Evolutionary conservation across 805 yeast species (phyloP), one percentile per base, ranked within the genome.

Genomic region (Candida arabinofermentans): DNA sequence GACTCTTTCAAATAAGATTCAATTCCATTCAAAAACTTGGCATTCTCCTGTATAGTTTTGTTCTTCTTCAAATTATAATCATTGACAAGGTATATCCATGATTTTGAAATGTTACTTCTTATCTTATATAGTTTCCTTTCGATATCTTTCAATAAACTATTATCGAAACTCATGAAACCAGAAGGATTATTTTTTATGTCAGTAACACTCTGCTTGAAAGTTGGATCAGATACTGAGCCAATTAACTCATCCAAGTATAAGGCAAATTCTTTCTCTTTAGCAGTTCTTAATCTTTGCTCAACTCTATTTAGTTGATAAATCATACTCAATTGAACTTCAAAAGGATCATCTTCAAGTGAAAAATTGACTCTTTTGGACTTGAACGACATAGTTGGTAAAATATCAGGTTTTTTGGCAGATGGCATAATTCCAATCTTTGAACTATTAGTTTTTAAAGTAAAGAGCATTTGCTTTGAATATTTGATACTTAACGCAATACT

Each of bases 11-110:
- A 36, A 3, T 46, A 48, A 13, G 67, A 61, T 7, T 67, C 45
- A 2, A 55, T 44, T 10, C 77, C 77, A 67, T 76, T 63, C 16
- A 76, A 41, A 41, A 61, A 73, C 4, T 61, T 51, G 39, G 66
- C 62, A 45, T 69, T 74, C 13, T 61, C 61, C 24, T 56, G 47
- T 16, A 74, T 64, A 4, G 72, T 66, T 26, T 66, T 66, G 3
- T 63, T 58, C 54, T 69, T 59, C 45, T 71, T 61, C 27, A 54
- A 47, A 47, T 66, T 70, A 61, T 70, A 74, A 34, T 72, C 69
- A 26, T 69, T 68, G 5, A 86, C 77, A 38, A 86, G 70, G 19
- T 73, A 63, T 18, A 86, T 74, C 98, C 98, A 90, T 0, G 77
- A 71, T 17, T 64, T 63, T 0, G 74, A 67, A 24, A 71, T 59